Percentiles rank a stretch among this genome's conserved stretches.
These are phyloP conservation scores for Pichia deserticola DNA, from an alignment of 805 yeast genomes.

Conservation along the genomic window DNA sequence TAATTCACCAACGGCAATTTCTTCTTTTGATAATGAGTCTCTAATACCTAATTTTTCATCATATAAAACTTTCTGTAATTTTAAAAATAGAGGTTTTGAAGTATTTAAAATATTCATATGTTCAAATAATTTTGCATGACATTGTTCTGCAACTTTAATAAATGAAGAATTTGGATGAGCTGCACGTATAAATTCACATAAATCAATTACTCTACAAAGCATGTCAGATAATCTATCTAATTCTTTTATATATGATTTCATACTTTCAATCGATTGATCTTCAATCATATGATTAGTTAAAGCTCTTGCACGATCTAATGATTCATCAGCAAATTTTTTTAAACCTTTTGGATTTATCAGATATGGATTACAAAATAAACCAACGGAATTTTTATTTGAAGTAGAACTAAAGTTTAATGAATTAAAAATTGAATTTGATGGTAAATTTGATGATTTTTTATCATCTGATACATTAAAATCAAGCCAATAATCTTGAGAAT, in stretches of 20 bases:
- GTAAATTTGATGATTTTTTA: too few relatives aligned
- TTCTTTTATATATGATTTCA: conserved; percentile 46
- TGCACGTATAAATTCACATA: conserved; percentile 86
- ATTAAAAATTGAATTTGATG: not conserved
- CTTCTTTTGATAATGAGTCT: conserved; percentile 55
- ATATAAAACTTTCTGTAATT: conserved; percentile 48
- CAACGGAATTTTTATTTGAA: conserved; percentile 24
- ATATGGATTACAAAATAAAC: conserved; percentile 69
- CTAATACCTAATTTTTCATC: conserved; percentile 26
- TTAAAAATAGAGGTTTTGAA: conserved; percentile 58
- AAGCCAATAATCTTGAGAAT: conserved; percentile 51
- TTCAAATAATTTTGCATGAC: conserved; percentile 84
- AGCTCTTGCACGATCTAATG: conserved; percentile 57
- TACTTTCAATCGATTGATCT: conserved; percentile 37
- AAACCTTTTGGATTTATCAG: conserved; percentile 67
- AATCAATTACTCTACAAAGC: conserved; percentile 85
- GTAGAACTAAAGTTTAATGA: not conserved
- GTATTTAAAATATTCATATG: conserved; percentile 92
- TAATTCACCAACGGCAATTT: conserved; percentile 72
- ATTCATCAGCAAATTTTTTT: conserved; percentile 52
- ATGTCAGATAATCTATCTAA: conserved; percentile 83
- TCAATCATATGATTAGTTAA: conserved; percentile 51
- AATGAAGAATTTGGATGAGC: conserved; percentile 72
- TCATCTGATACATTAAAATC: conserved; percentile 32
- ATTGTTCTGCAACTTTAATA: conserved; percentile 73